phyloP scores from a whole-genome alignment of 1,284 basidiomycete species.

The Microbotryum violaceum region DNA sequence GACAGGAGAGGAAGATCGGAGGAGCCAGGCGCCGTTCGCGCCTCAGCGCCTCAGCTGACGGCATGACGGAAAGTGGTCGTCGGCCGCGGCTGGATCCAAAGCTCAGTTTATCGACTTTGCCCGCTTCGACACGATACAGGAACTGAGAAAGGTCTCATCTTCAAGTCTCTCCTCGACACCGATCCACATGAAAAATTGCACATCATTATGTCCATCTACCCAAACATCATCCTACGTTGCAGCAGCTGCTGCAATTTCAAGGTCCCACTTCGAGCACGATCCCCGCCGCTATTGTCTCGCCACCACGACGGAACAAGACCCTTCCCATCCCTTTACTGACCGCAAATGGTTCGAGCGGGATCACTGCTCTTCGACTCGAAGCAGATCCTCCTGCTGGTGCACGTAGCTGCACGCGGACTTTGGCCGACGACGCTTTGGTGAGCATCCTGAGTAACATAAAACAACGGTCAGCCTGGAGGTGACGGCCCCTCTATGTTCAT shows the following conservation, averaged over 20 bases:
- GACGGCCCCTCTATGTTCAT: neutral
- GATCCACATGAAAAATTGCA: too few species aligned
- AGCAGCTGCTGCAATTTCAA: neutral
- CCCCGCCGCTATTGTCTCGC: conserved; percentile 65
- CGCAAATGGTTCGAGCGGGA: conserved; percentile 78
- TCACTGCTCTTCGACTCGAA: conserved; percentile 48
- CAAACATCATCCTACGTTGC: neutral
- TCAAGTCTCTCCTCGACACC: too few species aligned
- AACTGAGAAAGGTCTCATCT: too few species aligned
- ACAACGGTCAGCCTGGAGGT: neutral
- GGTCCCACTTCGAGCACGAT: conserved; percentile 15
- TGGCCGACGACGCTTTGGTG: conserved; percentile 71
- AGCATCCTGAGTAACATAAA: conserved; percentile 55
- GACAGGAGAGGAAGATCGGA: too few species aligned
- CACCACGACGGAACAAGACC: conserved; percentile 73
- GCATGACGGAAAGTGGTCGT: too few species aligned
- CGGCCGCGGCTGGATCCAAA: too few species aligned
- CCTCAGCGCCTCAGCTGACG: neutral
- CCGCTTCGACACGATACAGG: too few species aligned
- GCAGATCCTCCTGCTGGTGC: conserved; percentile 39
- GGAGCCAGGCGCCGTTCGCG: neutral
- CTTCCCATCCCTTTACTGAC: conserved; percentile 97
- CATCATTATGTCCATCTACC: too few species aligned
- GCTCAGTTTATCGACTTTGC: too few species aligned
- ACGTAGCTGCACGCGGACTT: conserved; percentile 72